Evolutionary conservation across 345 rosid genomes (phyloP).

Genomic region (Mallotus nudiflorus): DNA sequence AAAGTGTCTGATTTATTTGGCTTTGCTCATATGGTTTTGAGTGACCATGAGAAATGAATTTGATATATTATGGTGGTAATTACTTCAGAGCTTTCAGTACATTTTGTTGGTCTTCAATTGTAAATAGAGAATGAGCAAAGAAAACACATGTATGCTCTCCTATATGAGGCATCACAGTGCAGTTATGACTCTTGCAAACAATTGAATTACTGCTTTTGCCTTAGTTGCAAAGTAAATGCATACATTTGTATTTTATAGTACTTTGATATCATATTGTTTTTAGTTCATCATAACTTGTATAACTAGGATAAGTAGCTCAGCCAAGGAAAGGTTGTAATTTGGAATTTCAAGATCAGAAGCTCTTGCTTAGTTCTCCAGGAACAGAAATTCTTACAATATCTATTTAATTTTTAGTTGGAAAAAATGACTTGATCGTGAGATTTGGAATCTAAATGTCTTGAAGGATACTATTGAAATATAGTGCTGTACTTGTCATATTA

Average conservation of each 20-base stretch:
- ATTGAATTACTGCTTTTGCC: background rate
- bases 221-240: background rate
- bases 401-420: background rate
- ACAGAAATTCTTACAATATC: background rate
- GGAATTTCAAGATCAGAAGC: background rate
- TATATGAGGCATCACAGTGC: background rate
- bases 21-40: background rate
- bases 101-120: background rate
- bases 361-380: background rate
- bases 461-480: background rate
- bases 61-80: background rate
- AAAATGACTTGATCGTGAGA: background rate
- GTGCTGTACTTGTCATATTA: slow-evolving; percentile 11
- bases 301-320: background rate
- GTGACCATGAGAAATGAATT: background rate
- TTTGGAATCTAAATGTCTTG: background rate
- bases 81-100: background rate
- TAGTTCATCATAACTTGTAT: background rate
- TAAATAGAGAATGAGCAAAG: background rate
- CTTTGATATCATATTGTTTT: background rate
- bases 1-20: background rate
- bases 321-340: background rate
- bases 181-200: background rate
- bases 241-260: background rate
- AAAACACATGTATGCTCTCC: background rate